Evolutionary conservation across 2,329 filamentous ascomycete species (phyloP), one percentile per base, ranked within the genome.

Genomic region (Escovopsis sp.): DNA sequence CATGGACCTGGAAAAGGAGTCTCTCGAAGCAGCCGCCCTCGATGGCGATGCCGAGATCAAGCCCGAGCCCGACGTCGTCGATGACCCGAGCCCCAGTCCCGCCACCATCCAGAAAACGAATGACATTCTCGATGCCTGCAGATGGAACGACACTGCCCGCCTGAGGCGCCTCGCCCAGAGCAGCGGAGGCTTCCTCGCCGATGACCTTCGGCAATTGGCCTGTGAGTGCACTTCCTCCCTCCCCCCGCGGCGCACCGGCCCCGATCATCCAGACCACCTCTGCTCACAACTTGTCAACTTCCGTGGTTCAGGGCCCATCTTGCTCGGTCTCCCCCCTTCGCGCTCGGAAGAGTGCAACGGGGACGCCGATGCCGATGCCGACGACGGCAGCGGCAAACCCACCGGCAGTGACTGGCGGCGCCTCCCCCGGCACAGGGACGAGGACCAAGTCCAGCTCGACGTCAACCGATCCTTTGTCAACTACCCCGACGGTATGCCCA

Each of bases 381-480:
- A 49, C 15, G 41, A 48, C 2, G 43, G 46, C 12, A 49, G 53
- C 12, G 46, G 28, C 11, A 11, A 9, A 32, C 11, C 44, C 37
- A 12, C 12, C 4, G 38, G 47, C 33, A 52, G 41, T 43, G 54
- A 60, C 38, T 85, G 82, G 81, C 64, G 66, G 48, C 56, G 68
- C n/a, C 65, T 94, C 35, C 75, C 81, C 28, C 70, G 63, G n/a
- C 91, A 98, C 62, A 67, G 66, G 32, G 91, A 98, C 54, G 91
- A 98, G 60, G 79, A 83, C 40, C 91, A 98, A 63, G 87, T 98
- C 34, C 74, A 80, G 55, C 72, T 96, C 39, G 91, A 98, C 58
- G 91, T 98, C 43, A 78, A 95, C 62, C 76, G 91, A 43, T 88
- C 91, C n/a, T 98, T 98, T 62, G 82, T 96, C 47, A 93, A 95